Percentiles rank a stretch among this genome's conserved stretches.
Evolutionary conservation across 1,139 yeast genomes (phyloP).

Genomic region (Blastobotrys raffinosifermentans): DNA sequence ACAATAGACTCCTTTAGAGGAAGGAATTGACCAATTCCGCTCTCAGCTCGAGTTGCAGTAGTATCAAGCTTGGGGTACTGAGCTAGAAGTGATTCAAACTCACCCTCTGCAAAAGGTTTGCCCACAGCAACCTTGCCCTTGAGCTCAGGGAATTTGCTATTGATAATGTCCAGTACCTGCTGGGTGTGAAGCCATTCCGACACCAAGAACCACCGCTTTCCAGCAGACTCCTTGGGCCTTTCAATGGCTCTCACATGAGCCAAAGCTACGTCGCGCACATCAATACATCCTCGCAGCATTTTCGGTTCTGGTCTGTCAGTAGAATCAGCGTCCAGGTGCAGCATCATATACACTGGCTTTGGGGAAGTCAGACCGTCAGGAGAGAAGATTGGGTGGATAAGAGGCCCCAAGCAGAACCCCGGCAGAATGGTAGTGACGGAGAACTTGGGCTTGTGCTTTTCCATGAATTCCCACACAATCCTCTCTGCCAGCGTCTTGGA

Average conservation of each 20-base stretch:
- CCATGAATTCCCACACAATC: constrained; percentile 41
- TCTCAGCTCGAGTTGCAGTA: neutral
- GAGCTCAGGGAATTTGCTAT: constrained; percentile 33
- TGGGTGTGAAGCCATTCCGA: constrained; percentile 4
- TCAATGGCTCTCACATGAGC: constrained; percentile 42
- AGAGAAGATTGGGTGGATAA: constrained; percentile 11
- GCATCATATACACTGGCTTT: neutral
- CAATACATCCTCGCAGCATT: constrained; percentile 25
- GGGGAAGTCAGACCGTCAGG: constrained; percentile 9
- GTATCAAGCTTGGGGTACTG: neutral
- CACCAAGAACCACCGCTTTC: constrained; percentile 3
- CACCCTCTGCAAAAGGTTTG: neutral
- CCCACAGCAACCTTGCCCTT: constrained; percentile 28
- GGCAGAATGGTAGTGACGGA: constrained; percentile 40
- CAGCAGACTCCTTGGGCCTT: constrained; percentile 12
- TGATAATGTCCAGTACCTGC: constrained; percentile 10
- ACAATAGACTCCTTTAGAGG: neutral
- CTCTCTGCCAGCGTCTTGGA: constrained; percentile 38
- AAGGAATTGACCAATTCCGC: neutral
- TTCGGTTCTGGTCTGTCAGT: constrained; percentile 9
- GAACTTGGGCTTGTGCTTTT: constrained; percentile 34
- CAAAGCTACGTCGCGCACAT: constrained; percentile 46
- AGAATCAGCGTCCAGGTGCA: neutral
- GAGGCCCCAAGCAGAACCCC: constrained; percentile 45
- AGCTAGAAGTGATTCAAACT: neutral